Evolutionary conservation across 805 yeast species (phyloP), one percentile per base, ranked within the genome.

Genomic region (Wickerhamomyces ciferrii): DNA sequence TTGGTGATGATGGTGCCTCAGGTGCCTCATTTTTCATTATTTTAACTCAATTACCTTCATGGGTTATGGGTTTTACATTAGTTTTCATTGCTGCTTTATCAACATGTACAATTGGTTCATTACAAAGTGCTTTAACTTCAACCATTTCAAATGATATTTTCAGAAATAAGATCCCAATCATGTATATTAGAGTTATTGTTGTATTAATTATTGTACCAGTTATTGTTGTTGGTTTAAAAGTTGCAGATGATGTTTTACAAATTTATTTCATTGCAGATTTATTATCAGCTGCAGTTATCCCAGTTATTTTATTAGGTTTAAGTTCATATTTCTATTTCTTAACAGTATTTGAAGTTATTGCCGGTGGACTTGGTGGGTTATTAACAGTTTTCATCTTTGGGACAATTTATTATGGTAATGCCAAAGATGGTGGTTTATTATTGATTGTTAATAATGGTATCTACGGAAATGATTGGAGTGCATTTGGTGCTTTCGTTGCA

Each of bases 401-500:
- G 36, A 72, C 89, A 2, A 73, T 88, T 44, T 91, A 89, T 69
- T 90, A 84, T 61, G 78, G 72, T 32, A 67, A 69, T 58, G 92
- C 96, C 10, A 64, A 67, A 44, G 87, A 82, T 49, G 97, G 97
- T 56, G 97, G 85, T 17, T 74, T 74, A 50, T 72, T 91, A 43
- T 67, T 91, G 44, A 69, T 91, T 48, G 72, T 91, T 44, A 78
- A 83, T 80, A 81, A 85, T 56, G 97, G 97, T 39, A 68, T 91
- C 24, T 91, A 91, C 59, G 70, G 75, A 25, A 77, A 75, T 43
- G 97, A 91, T 61, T 91, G 97, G 97, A 87, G 95, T 56, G 83
- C 96, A 0, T 91, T 91, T 68, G 97, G 96, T 21, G 96, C 97
- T 2, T 91, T 91, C 66, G 92, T 87, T 7, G 86, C 84, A 51